Percentiles rank a stretch among this genome's conserved stretches.
phyloP scores from a whole-genome alignment of 192 early-diverging fungal genomes.

The Phycomyces blakesleeanus region DNA sequence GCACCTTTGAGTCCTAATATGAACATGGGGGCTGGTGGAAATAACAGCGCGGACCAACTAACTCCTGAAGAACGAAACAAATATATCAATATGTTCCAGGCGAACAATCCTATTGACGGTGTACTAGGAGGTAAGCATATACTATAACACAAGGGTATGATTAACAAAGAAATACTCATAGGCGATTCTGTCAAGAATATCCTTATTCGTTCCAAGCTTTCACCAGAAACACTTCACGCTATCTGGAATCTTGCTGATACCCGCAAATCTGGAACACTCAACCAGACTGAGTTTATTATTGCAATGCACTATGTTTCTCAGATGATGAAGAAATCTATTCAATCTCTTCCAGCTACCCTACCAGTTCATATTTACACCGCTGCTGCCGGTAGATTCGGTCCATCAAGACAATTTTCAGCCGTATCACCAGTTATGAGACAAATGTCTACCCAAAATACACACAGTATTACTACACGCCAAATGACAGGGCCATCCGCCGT shows the following conservation, averaged over 20 bases:
- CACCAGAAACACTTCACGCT: constrained; percentile 63
- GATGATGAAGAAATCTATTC: constrained; percentile 63
- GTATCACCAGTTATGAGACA: constrained; percentile 7
- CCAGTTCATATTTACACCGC: constrained; percentile 58
- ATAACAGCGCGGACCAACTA: constrained; percentile 49
- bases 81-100: constrained; percentile 28
- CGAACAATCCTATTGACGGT: constrained; percentile 17
- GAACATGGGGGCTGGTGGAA: too few species aligned
- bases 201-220: constrained; percentile 78
- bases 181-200: constrained; percentile 70
- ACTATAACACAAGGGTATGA: not conserved
- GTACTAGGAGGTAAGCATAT: constrained; percentile 16
- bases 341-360: constrained; percentile 61
- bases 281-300: constrained; percentile 82
- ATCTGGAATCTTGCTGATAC: constrained; percentile 87
- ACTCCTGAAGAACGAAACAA: constrained; percentile 28
- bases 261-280: constrained; percentile 64
- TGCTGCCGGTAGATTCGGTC: constrained; percentile 26
- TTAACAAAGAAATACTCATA: constrained; percentile 24
- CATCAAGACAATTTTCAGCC: not conserved
- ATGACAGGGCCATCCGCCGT: not conserved
- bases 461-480: too few species aligned
- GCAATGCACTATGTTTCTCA: constrained; percentile 86
- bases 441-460: not conserved
- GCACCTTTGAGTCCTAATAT: not conserved